Conservation (phyloP, 805 yeast species). For the Yamadazyma nakazawae region DNA sequence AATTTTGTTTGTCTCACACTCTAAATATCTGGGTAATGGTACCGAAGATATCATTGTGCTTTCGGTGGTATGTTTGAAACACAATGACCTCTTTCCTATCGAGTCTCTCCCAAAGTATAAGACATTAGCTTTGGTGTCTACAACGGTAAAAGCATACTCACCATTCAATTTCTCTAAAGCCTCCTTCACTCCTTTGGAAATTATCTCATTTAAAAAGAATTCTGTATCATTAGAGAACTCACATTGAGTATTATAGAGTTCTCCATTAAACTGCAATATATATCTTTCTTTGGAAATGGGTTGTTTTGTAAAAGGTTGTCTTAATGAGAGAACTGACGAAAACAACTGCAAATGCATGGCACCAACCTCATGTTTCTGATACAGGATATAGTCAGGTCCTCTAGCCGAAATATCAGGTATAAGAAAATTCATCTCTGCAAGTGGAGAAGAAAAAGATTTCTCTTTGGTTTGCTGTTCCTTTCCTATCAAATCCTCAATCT, state of each 20-base stretch:
- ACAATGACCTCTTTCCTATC: slow-evolving; percentile 77
- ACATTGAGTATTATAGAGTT: slow-evolving; percentile 65
- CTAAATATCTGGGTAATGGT: slow-evolving; percentile 34
- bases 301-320: slow-evolving; percentile 77
- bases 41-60: slow-evolving; percentile 39
- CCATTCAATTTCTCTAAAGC: slow-evolving; percentile 58
- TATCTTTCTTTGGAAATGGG: slow-evolving; percentile 42
- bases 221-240: slow-evolving; percentile 58
- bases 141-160: slow-evolving; percentile 71
- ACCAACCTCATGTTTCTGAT: slow-evolving; percentile 12
- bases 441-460: neutral
- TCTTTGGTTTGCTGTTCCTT: neutral
- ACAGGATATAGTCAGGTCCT: slow-evolving; percentile 57
- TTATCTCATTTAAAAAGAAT: slow-evolving; percentile 11
- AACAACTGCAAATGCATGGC: slow-evolving; percentile 32
- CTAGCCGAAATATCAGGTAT: slow-evolving; percentile 49
- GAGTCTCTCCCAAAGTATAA: slow-evolving; percentile 81
- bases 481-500: slow-evolving; percentile 8
- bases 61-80: slow-evolving; percentile 26
- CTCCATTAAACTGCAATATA: slow-evolving; percentile 84
- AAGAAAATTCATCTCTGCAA: slow-evolving; percentile 28
- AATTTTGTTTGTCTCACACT: slow-evolving; percentile 38
- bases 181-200: slow-evolving; percentile 33
- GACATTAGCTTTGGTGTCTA: slow-evolving; percentile 36
- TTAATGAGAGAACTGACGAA: slow-evolving; percentile 75